phyloP scores from a whole-genome alignment of 2,329 filamentous ascomycete genomes.

The Penicillium frequentans region DNA sequence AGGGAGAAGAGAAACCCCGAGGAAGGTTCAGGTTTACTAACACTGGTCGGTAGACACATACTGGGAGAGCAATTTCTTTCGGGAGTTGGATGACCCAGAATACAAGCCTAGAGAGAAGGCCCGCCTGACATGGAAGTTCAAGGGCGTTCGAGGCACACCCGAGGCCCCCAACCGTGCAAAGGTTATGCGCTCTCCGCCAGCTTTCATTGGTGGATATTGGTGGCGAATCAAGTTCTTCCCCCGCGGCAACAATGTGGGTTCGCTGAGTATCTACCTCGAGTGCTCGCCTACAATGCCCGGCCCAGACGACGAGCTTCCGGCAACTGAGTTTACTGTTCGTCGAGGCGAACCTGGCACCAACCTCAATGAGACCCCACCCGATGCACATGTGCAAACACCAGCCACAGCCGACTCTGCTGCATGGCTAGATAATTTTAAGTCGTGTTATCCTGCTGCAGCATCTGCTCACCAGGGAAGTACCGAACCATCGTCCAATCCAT shows the following conservation, averaged over 20 bases:
- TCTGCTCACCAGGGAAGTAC: neutral
- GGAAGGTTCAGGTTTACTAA: constrained; percentile 4
- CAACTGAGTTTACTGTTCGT: constrained; percentile 43
- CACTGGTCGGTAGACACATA: constrained; percentile 46
- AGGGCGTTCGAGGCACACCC: constrained; percentile 60
- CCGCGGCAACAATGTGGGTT: constrained; percentile 58
- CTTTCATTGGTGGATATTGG: constrained; percentile 59
- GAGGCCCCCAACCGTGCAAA: constrained; percentile 59
- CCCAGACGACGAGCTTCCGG: constrained; percentile 36
- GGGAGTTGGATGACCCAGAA: constrained; percentile 59
- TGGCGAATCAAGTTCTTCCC: constrained; percentile 68
- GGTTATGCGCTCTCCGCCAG: constrained; percentile 59
- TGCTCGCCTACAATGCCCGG: constrained; percentile 53
- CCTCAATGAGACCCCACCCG: constrained; percentile 32
- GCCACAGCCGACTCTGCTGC: constrained; percentile 27
- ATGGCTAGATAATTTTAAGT: constrained; percentile 35
- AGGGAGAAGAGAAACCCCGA: neutral
- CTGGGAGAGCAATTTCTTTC: constrained; percentile 60
- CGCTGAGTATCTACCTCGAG: constrained; percentile 62
- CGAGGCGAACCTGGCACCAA: constrained; percentile 38
- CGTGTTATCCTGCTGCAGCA: constrained; percentile 23
- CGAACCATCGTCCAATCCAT: constrained; percentile 27
- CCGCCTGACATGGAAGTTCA: constrained; percentile 59
- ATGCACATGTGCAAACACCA: constrained; percentile 32
- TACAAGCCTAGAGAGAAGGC: constrained; percentile 54